These are phyloP conservation scores for Cystofilobasidium capitatum DNA, from an alignment of 768 basidiomycete genomes.

Conservation along the genomic window DNA sequence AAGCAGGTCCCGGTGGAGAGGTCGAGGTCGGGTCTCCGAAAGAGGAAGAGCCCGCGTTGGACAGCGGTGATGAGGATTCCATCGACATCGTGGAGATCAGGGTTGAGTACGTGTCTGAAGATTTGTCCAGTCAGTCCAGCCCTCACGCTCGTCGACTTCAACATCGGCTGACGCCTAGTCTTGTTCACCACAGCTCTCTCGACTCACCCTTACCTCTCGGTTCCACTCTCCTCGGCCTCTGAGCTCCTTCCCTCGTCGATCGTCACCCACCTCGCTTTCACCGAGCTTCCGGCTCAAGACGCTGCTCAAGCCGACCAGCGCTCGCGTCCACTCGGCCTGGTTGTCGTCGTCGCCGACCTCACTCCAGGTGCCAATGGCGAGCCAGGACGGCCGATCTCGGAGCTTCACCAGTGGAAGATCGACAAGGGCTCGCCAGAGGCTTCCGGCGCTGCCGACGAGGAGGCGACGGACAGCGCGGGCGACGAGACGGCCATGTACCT, in stretches of 20 bases:
- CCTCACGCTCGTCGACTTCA: not conserved
- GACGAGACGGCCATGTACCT: constrained; percentile 7
- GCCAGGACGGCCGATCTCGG: not conserved
- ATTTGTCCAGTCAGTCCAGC: not conserved
- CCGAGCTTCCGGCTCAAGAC: not conserved
- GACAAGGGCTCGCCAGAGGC: not conserved
- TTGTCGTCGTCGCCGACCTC: not conserved
- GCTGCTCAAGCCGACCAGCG: not conserved
- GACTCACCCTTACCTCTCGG: not conserved
- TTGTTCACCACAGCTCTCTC: not conserved
- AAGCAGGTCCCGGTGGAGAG: not conserved
- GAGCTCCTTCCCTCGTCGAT: not conserved
- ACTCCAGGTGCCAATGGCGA: not conserved
- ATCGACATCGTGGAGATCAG: constrained; percentile 12
- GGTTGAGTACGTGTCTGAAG: not conserved
- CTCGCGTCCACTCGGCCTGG: not conserved
- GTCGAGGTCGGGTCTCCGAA: not conserved
- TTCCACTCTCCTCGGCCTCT: not conserved
- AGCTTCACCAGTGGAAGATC: constrained; percentile 11
- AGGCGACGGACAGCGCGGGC: not conserved
- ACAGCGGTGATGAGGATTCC: not conserved
- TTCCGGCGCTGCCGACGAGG: not conserved
- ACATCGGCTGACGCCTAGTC: not conserved
- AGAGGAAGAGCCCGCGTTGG: not conserved
- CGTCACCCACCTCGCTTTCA: not conserved